These are phyloP conservation scores for Schwanniomyces sp. DNA, from an alignment of 805 yeast species.

Conservation along the genomic window DNA sequence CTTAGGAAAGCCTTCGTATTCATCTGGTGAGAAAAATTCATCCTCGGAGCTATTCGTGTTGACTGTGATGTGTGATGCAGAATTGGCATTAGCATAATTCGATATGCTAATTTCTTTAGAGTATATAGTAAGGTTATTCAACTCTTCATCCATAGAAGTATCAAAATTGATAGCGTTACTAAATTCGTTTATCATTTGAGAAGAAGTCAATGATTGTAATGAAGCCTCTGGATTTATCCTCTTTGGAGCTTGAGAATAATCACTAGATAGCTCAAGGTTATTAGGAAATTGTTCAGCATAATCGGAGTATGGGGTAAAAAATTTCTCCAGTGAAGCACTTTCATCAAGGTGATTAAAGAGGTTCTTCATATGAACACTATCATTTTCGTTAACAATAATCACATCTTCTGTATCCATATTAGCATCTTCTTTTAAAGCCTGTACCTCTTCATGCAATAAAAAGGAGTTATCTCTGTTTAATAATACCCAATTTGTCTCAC, in stretches of 20 bases:
- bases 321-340: neutral
- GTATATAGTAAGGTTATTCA: neutral
- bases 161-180: slow-evolving; percentile 24
- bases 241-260: neutral
- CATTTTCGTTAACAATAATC: neutral
- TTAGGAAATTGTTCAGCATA: neutral
- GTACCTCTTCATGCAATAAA: slow-evolving; percentile 18
- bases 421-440: slow-evolving; percentile 18
- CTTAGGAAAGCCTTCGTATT: slow-evolving; percentile 5
- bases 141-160: slow-evolving; percentile 1
- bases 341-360: neutral
- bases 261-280: neutral
- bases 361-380: neutral
- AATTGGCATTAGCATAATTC: neutral
- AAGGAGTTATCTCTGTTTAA: slow-evolving; percentile 24
- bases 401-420: slow-evolving; percentile 12
- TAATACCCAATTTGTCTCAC: slow-evolving; percentile 24
- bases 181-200: slow-evolving; percentile 26
- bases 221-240: slow-evolving; percentile 14
- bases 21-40: slow-evolving; percentile 18
- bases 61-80: neutral
- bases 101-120: neutral
- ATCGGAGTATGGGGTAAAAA: neutral
- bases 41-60: slow-evolving; percentile 4
- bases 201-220: slow-evolving; percentile 24